Percentiles rank a stretch among this genome's conserved stretches.
These are phyloP conservation scores for Coemansia sp. DNA, from an alignment of 192 early-diverging fungal genomes.

Conservation along the genomic window DNA sequence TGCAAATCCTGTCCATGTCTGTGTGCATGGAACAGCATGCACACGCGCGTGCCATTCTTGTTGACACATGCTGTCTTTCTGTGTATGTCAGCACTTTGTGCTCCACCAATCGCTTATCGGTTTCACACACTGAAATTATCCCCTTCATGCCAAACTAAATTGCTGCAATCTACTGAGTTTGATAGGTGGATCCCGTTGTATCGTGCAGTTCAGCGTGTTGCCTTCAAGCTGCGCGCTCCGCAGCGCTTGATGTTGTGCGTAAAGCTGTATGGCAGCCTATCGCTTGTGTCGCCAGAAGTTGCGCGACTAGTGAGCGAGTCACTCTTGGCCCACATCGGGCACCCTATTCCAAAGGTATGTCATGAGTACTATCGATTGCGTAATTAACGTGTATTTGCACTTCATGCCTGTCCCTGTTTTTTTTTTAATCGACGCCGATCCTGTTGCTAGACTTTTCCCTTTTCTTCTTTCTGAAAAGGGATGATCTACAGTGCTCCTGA, in stretches of 20 bases:
- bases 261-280: slow-evolving; percentile 49
- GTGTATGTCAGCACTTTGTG: background rate
- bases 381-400: background rate
- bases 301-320: slow-evolving; percentile 29
- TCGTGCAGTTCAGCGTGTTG: slow-evolving; percentile 40
- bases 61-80: background rate
- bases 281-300: slow-evolving; percentile 35
- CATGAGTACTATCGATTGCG: background rate
- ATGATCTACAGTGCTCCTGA: background rate
- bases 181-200: slow-evolving; percentile 45
- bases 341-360: slow-evolving; percentile 43
- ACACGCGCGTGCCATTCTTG: background rate
- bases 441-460: slow-evolving; percentile 14
- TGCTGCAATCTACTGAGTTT: background rate
- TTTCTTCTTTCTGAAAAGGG: slow-evolving; percentile 5
- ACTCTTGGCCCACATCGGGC: slow-evolving; percentile 39
- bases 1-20: background rate
- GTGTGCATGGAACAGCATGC: background rate
- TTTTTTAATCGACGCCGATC: background rate
- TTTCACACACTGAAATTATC: background rate
- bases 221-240: slow-evolving; percentile 44
- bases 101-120: slow-evolving; percentile 1
- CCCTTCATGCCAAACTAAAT: background rate
- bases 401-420: slow-evolving; percentile 3
- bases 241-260: slow-evolving; percentile 41